Conservation (phyloP, 345 rosid species). For the Dimocarpus longan region DNA sequence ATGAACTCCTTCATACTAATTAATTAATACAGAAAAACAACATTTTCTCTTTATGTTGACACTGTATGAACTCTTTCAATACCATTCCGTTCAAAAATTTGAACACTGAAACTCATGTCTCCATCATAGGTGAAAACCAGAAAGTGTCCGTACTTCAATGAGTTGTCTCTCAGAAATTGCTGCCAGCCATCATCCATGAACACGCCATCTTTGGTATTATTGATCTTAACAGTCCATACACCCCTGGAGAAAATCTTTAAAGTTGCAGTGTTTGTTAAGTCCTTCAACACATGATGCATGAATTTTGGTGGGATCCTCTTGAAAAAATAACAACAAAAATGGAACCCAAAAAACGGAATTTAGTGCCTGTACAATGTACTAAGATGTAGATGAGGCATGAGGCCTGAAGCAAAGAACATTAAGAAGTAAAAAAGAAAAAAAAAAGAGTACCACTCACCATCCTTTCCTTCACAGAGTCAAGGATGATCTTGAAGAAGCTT, state of each 20-base stretch:
- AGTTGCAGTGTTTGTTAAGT: not conserved
- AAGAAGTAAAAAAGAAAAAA: not conserved
- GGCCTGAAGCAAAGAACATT: too few relatives aligned
- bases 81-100: conserved; percentile 15
- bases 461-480: not conserved
- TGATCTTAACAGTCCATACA: conserved; percentile 12
- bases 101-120: conserved; percentile 20
- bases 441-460: not conserved
- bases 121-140: conserved; percentile 19
- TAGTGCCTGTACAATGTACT: not conserved
- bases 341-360: not conserved
- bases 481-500: conserved; percentile 9
- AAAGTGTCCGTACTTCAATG: conserved; percentile 5
- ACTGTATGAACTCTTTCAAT: not conserved
- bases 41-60: too few relatives aligned
- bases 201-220: not conserved
- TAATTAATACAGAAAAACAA: too few relatives aligned
- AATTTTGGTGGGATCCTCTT: conserved; percentile 12
- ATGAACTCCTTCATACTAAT: too few relatives aligned
- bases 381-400: not conserved
- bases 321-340: not conserved
- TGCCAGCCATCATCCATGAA: conserved; percentile 29
- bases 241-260: conserved; percentile 15
- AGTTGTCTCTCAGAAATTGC: conserved; percentile 20
- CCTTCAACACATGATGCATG: conserved; percentile 1